These are phyloP conservation scores for Phytophthora foliorum DNA, from an alignment of 352 stramenopile genomes.

Conservation along the genomic window DNA sequence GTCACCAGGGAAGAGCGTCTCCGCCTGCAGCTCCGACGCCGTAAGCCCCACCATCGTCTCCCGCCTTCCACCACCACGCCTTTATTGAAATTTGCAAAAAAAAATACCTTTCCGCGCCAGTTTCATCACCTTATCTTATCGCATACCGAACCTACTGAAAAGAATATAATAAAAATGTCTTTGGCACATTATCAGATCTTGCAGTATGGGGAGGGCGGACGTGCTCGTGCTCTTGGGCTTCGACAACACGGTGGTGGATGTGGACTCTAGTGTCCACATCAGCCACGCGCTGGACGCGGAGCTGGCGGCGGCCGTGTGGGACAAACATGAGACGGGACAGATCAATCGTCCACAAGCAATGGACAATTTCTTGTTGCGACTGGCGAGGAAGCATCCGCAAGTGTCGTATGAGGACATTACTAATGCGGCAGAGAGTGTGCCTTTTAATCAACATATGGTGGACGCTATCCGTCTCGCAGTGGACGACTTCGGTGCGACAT, in stretches of 20 bases:
- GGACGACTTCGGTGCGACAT: constrained; percentile 37
- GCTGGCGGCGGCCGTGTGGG: constrained; percentile 31
- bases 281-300: constrained; percentile 42
- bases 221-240: constrained; percentile 67
- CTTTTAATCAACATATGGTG: constrained; percentile 48
- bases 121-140: too few species aligned
- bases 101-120: not conserved
- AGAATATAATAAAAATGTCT: too few species aligned
- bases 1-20: constrained; percentile 76
- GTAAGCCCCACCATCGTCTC: constrained; percentile 52
- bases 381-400: constrained; percentile 37
- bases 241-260: constrained; percentile 56
- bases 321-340: constrained; percentile 4
- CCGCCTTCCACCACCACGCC: constrained; percentile 9
- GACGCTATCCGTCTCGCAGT: constrained; percentile 55
- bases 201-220: constrained; percentile 3
- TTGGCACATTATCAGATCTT: constrained; percentile 12
- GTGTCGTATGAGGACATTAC: constrained; percentile 37
- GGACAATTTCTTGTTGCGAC: constrained; percentile 40
- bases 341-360: constrained; percentile 35
- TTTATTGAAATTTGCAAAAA: too few species aligned
- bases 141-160: not conserved
- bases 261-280: constrained; percentile 55
- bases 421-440: constrained; percentile 38
- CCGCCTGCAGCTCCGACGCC: constrained; percentile 58